Percentiles rank a stretch among this genome's conserved stretches.
These are phyloP conservation scores for Saccharomycopsis sp. DNA, from an alignment of 805 yeast species.

Conservation along the genomic window DNA sequence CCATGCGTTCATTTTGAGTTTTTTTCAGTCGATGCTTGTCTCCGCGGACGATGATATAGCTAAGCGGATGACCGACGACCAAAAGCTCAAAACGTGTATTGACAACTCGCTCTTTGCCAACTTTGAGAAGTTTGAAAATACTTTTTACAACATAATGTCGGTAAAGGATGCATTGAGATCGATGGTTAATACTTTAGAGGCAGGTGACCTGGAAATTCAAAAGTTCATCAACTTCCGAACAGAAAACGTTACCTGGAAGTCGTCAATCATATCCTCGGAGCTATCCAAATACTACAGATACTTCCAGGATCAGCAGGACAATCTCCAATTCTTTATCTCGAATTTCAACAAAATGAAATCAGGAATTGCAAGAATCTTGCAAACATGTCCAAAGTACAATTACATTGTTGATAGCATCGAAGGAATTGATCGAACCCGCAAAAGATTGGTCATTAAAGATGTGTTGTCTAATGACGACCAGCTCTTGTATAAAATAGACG, in stretches of 20 bases:
- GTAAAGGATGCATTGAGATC: conserved; percentile 17
- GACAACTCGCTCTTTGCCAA: conserved; percentile 23
- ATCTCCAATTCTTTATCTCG: conserved; percentile 40
- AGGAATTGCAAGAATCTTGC: conserved; percentile 34
- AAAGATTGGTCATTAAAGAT: conserved; percentile 49
- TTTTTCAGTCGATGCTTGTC: conserved; percentile 24
- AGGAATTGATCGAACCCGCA: conserved; percentile 61
- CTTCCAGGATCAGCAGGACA: conserved; percentile 61
- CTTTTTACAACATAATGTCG: conserved; percentile 20
- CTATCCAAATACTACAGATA: conserved; percentile 44
- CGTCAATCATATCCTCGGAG: conserved; percentile 39
- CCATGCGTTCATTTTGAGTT: conserved; percentile 22
- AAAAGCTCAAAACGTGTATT: conserved; percentile 21
- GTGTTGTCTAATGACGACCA: conserved; percentile 40
- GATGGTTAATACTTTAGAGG: conserved; percentile 24
- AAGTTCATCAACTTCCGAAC: conserved; percentile 25
- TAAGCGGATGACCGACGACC: conserved; percentile 18
- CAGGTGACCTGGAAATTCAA: conserved; percentile 14
- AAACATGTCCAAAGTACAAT: conserved; percentile 21
- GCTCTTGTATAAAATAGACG: conserved; percentile 35
- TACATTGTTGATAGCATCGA: conserved; percentile 65
- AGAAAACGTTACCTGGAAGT: conserved; percentile 32
- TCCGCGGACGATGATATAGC: conserved; percentile 28
- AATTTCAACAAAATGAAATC: conserved; percentile 42
- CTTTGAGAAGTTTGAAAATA: conserved; percentile 24